Percentiles rank a stretch among this genome's conserved stretches.
Conservation (phyloP, 139 green algal genomes). For the Chlorella vulgaris region DNA sequence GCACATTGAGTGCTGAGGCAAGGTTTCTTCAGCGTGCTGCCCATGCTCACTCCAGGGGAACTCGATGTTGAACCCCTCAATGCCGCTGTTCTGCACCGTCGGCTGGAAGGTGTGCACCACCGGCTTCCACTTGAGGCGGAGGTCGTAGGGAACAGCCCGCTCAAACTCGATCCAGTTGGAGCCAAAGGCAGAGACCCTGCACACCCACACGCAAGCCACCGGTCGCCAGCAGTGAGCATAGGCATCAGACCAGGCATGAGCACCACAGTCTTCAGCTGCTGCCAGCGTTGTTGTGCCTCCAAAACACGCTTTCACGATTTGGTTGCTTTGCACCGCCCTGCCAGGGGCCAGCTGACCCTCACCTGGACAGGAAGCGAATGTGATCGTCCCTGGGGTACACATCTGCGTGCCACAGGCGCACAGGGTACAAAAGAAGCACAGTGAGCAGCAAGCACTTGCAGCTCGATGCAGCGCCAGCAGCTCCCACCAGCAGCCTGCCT, state of each 20-base stretch:
- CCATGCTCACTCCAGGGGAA: constrained; percentile 22
- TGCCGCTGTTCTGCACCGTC: constrained; percentile 9
- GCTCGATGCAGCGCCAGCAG: neutral
- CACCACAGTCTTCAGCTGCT: too few relatives aligned
- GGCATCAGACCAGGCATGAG: too few relatives aligned
- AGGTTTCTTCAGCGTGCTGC: neutral
- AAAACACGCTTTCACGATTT: neutral
- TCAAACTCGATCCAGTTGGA: constrained; percentile 22
- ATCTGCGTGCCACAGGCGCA: neutral
- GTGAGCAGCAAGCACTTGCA: neutral
- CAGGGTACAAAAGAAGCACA: neutral
- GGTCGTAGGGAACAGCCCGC: constrained; percentile 11
- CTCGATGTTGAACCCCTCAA: constrained; percentile 5
- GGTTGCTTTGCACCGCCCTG: neutral
- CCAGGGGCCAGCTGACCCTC: neutral
- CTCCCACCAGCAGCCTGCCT: neutral
- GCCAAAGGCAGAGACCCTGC: constrained; percentile 13
- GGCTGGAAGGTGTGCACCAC: neutral
- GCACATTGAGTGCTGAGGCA: too few relatives aligned
- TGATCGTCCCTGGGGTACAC: constrained; percentile 11
- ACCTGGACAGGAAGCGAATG: constrained; percentile 25
- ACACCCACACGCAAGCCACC: neutral
- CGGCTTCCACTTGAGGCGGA: constrained; percentile 21
- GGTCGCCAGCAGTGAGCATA: too few relatives aligned
- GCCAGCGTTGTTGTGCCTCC: neutral